A percentile compares a stretch with the other conserved stretches of the same genome.
These are phyloP conservation scores for Sarocladium strictum DNA, from an alignment of 2,329 filamentous ascomycete genomes.

Conservation along the genomic window DNA sequence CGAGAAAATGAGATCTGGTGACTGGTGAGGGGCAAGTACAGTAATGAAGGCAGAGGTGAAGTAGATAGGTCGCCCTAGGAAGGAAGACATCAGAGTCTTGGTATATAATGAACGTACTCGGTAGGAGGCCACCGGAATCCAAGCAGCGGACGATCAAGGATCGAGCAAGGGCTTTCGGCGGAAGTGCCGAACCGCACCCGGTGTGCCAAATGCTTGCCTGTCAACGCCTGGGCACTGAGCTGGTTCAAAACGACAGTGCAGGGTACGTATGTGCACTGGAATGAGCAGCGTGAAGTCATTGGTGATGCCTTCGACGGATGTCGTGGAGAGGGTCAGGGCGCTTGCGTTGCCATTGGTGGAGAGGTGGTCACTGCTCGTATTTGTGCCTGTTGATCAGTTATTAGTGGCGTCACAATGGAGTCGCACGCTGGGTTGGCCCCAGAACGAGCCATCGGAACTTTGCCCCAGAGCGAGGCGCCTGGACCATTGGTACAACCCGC, in stretches of 20 bases:
- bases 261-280: neutral
- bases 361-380: neutral
- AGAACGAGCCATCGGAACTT: neutral
- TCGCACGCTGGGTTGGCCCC: neutral
- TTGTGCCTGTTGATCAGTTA: constrained; percentile 7
- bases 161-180: neutral
- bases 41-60: no score
- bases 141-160: no score
- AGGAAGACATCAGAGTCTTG: no score
- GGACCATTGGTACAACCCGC: neutral
- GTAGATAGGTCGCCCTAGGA: no score
- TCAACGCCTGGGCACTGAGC: neutral
- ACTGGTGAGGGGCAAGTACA: no score
- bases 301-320: neutral
- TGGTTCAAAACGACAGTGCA: neutral
- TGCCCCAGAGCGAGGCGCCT: neutral
- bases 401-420: neutral
- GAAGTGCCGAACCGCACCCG: neutral
- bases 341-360: neutral
- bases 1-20: no score
- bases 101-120: no score
- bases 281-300: neutral
- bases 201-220: no score
- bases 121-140: no score
- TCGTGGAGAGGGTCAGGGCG: neutral